Evolutionary conservation across 2,329 filamentous ascomycete genomes (phyloP), one percentile per base, ranked within the genome.

Genomic region (Aspergillus hortae): DNA sequence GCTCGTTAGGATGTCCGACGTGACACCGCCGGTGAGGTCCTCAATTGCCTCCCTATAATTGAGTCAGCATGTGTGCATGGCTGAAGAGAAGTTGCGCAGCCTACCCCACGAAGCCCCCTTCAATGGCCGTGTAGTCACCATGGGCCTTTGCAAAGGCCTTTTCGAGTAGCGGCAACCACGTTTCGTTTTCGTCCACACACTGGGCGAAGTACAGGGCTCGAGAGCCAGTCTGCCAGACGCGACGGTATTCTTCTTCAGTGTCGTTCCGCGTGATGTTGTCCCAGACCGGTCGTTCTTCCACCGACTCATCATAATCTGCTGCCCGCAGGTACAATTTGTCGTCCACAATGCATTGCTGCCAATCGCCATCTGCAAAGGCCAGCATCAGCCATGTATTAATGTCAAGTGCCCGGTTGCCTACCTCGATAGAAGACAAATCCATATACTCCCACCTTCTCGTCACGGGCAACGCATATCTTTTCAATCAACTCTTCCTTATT

Each of bases 341-440:
- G 65, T 96, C 91, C 53, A 96, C 85, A 56, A 96, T 92, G 52
- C 89, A 91, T 61, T 91, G 90, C 51, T 92, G 88, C 91, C 90
- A 96, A 70, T 94, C 89, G 48, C 90, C 90, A 60, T 92, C 89
- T 82, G 15, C 19, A 42, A 19, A 25, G 10, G 17, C 25, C 40
- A 42, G 40, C 19, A 19, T 55, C 11, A 57, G 38, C n/a, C 3
- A 23, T 23, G 38, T 11, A 10, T 6, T 11, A 14, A 9, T 40
- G 7, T 12, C 3, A n/a, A 35, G 40, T 25, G 12, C 4, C 11
- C 21, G 38, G 17, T 44, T 6, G 54, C 68, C 56, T 69, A 78
- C 81, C 82, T 59, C 89, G 81, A 69, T 88, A 83, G 65, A 94
- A 92, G 10, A 94, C 88, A 59, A 94, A 94, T 1, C 90, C 90